A percentile compares a stretch with the other conserved stretches of the same genome.
These are phyloP conservation scores for Phytopythium cucurbitacearum DNA, from an alignment of 352 stramenopile genomes.

Conservation along the genomic window DNA sequence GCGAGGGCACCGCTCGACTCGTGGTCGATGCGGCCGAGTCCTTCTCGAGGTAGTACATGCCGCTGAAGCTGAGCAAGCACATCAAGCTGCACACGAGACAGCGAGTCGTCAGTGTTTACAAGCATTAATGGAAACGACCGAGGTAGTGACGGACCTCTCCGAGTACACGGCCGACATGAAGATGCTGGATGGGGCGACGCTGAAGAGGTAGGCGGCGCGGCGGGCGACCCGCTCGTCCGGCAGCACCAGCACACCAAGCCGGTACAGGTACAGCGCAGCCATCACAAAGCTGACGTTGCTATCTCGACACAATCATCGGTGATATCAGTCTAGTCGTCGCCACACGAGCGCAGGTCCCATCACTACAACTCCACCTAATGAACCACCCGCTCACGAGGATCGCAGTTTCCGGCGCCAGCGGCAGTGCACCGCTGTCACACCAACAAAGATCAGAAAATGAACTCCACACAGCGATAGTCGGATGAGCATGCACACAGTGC, in stretches of 20 bases:
- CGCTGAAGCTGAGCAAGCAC: constrained; percentile 73
- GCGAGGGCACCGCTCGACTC: constrained; percentile 10
- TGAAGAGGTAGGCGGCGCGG: constrained; percentile 75
- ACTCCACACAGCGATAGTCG: not conserved
- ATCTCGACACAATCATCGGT: too few species aligned
- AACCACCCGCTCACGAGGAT: constrained; percentile 47
- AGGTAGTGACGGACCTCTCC: constrained; percentile 39
- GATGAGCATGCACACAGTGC: not conserved
- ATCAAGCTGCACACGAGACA: constrained; percentile 38
- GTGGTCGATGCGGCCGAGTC: constrained; percentile 12
- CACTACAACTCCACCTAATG: constrained; percentile 24
- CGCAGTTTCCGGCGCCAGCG: constrained; percentile 12
- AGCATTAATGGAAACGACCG: not conserved
- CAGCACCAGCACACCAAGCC: constrained; percentile 52
- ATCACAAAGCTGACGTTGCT: constrained; percentile 77
- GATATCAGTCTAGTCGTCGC: not conserved
- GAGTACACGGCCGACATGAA: constrained; percentile 83
- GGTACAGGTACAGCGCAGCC: constrained; percentile 67
- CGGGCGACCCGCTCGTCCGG: constrained; percentile 42
- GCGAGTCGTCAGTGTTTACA: not conserved
- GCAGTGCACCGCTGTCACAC: constrained; percentile 9
- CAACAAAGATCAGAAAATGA: not conserved
- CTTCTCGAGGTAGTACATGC: constrained; percentile 60
- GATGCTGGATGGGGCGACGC: constrained; percentile 66
- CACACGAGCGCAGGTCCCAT: not conserved